A percentile compares a stretch with the other conserved stretches of the same genome.
phyloP scores from a whole-genome alignment of 805 yeast species.

The Hanseniaspora hatyaiensis region DNA sequence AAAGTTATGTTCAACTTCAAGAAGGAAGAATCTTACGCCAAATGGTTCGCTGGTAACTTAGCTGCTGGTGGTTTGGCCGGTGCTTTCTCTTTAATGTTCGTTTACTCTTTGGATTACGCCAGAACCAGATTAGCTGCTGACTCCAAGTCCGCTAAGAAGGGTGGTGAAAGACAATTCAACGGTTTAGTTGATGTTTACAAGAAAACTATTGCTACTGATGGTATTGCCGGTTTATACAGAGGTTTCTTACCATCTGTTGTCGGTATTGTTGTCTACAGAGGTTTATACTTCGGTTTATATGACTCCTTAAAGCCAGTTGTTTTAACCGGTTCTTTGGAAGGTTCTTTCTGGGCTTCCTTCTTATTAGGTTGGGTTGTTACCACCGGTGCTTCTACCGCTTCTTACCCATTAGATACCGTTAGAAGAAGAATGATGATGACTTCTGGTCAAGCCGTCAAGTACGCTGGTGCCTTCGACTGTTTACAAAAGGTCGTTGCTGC shows the following conservation, averaged over 20 bases:
- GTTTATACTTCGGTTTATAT: slow-evolving; percentile 95
- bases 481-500: slow-evolving; percentile 85
- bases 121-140: slow-evolving; percentile 98
- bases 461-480: slow-evolving; percentile 90
- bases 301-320: slow-evolving; percentile 94
- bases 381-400: slow-evolving; percentile 96
- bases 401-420: slow-evolving; percentile 97
- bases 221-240: slow-evolving; percentile 97
- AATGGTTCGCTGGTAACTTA: slow-evolving; percentile 94
- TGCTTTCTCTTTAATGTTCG: slow-evolving; percentile 86
- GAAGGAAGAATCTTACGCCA: slow-evolving; percentile 86
- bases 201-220: slow-evolving; percentile 90
- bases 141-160: slow-evolving; percentile 74
- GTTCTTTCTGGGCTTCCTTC: slow-evolving; percentile 91
- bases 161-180: slow-evolving; percentile 94
- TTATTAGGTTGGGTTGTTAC: slow-evolving; percentile 95
- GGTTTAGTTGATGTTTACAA: slow-evolving; percentile 94
- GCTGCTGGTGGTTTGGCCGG: slow-evolving; percentile 99
- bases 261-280: slow-evolving; percentile 98
- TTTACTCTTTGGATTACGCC: slow-evolving; percentile 95
- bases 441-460: slow-evolving; percentile 96
- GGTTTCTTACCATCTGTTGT: slow-evolving; percentile 98
- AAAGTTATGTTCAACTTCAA: slow-evolving; percentile 93
- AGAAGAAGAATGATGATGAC: slow-evolving; percentile 99
- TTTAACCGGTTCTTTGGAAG: slow-evolving; percentile 87